Evolutionary conservation across 768 basidiomycete genomes (phyloP).

Genomic region (Lactarius psammicola): DNA sequence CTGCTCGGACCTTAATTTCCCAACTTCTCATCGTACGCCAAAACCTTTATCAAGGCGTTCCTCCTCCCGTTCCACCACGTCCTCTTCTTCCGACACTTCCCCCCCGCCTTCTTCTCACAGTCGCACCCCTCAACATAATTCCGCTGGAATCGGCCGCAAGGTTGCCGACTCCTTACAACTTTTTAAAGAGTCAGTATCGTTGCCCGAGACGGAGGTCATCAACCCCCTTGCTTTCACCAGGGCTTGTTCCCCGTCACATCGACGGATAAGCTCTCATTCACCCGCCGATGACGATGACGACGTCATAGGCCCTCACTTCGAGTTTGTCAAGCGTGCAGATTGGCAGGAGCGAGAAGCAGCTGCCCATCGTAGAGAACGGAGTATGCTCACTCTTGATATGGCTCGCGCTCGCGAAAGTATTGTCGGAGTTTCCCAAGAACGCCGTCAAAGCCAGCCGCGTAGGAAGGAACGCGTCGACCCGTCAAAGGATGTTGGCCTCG

Average conservation of each 20-base stretch:
- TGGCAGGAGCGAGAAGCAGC: constrained; percentile 81
- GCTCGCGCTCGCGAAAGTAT: constrained; percentile 51
- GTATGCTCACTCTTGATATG: constrained; percentile 57
- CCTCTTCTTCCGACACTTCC: constrained; percentile 35
- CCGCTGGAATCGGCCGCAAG: constrained; percentile 68
- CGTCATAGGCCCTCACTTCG: constrained; percentile 66
- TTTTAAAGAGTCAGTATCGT: constrained; percentile 69
- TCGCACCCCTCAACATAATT: constrained; percentile 33
- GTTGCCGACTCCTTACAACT: constrained; percentile 80
- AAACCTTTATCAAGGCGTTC: constrained; percentile 29
- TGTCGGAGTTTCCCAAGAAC: constrained; percentile 29
- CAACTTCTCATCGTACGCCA: constrained; percentile 22
- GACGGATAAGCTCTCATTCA: constrained; percentile 35
- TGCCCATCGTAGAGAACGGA: constrained; percentile 66
- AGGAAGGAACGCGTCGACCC: constrained; percentile 41
- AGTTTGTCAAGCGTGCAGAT: constrained; percentile 81
- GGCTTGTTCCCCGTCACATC: constrained; percentile 33
- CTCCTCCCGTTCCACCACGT: constrained; percentile 33
- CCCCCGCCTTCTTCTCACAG: constrained; percentile 38
- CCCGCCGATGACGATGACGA: constrained; percentile 43
- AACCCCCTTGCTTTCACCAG: constrained; percentile 36
- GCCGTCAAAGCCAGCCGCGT: constrained; percentile 29
- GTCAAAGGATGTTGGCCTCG: constrained; percentile 44
- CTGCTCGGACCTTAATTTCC: constrained; percentile 13
- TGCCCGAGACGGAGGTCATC: constrained; percentile 36